Evolutionary conservation across 371 early-diverging fungal genomes (phyloP), one percentile per base, ranked within the genome.

Genomic region (Zancudomyces culisetae): DNA sequence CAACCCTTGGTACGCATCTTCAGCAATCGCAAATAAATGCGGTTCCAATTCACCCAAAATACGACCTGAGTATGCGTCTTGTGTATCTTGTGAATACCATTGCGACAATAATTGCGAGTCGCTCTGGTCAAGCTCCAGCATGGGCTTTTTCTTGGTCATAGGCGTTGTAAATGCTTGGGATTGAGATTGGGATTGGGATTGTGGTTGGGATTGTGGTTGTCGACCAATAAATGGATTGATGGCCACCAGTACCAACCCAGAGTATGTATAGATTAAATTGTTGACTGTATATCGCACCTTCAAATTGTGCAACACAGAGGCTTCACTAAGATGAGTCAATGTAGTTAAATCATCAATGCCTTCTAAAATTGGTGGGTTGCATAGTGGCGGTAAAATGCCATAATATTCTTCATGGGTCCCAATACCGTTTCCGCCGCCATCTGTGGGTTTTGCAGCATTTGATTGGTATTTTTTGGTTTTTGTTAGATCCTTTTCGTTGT

Each of bases 11-110:
- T 93, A 98, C 19, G 98, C 94, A 69, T 95, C 92, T 69, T 94
- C 93, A 19, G 97, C 96, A 57, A 97, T 88, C 27, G 93, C 93
- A 73, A 92, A 99, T 71, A 99, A 77, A 69, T 99, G 99, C 24
- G 99, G 99, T 49, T 91, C 92, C 23, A 92, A 72, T 60, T 96
- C 91, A 30, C 89, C 96, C 40, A 93, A 79, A 55, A 81, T 77
- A 63, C 86, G 87, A 19, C 92, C 93, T 1, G 88, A 82, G 62
- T 98, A 94, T 52, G 89, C 86, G 56, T 85, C 77, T 63, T 92
- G 82, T 46, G 87, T 76, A 49, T 94, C 89, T 18, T 28, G n/a
- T 10, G 48, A 24, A 26, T 48, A 48, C n/a, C n/a, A n/a, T n/a
- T n/a, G n/a, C n/a, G n/a, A n/a, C n/a, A n/a, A n/a, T n/a, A n/a